Base-by-base conservation (phyloP, 257 asterid species). In the Ilex aquifolium region DNA sequence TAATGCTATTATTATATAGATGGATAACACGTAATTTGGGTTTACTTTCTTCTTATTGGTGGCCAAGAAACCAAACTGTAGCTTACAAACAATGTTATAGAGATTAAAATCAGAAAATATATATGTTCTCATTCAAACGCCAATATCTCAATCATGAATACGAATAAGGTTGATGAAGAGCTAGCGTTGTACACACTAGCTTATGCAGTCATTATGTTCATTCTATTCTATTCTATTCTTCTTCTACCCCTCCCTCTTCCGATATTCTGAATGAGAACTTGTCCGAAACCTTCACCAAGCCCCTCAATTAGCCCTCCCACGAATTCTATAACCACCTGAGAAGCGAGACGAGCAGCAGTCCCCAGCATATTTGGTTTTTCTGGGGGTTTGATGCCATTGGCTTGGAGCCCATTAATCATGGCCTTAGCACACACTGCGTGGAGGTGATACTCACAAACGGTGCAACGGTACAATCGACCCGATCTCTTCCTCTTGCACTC, bases 231-330 rank as follows among this genome's bases (percentile, higher is more conserved):
- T 36, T 36, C 42, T 36, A 0, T 8, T 56, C 80, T 76, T 32
- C 71, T 62, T 48, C 76, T 72, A 57, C 61, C 2, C 78, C 95
- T 76, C 6, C 87, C 87, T 68, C 90, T 72, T 14, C 60, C 71
- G 1, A 87, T 78, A 55, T 69, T 83, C 48, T 83, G 82, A 51
- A 78, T 77, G 15, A 90, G 52, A 52, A 32, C 91, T 60, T 85
- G 88, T 44, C 90, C 97, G 31, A 87, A 63, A 27, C 97, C 95
- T 72, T 90, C 95, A 27, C 97, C 97, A 5, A 87, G 11, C 39
- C 95, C 95, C 42, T 85, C 95, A 40, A 87, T 70, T 5, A 90
- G 79, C 13, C 90, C 92, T 9, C 87, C 95, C 2, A 90, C 76
- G 72, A 87, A 85, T 59, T 85, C 92, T 5, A 85, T 69, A 11